phyloP scores from a whole-genome alignment of 495 filamentous ascomycete species.

The Neurospora tetraspora region DNA sequence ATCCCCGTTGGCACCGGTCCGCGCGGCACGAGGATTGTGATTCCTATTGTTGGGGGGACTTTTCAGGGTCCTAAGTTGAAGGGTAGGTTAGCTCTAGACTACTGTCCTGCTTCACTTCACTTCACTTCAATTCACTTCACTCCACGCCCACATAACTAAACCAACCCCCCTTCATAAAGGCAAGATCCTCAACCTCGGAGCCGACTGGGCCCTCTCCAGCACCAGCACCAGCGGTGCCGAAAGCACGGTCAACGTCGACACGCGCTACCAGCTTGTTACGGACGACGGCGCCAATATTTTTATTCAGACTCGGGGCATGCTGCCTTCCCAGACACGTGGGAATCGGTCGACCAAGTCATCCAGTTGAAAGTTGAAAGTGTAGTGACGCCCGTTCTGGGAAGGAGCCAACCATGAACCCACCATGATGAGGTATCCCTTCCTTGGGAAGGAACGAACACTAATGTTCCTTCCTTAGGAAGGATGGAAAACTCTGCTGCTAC shows the following conservation, averaged over 20 bases:
- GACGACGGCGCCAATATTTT: constrained; percentile 23
- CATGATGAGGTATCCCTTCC: no score
- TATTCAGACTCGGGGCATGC: constrained; percentile 6
- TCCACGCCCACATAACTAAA: background rate
- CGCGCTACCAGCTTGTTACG: constrained; percentile 20
- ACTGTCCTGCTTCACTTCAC: no score
- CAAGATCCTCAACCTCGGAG: constrained; percentile 20
- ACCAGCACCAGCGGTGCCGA: constrained; percentile 3
- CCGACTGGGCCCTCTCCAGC: constrained; percentile 21
- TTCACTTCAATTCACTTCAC: no score
- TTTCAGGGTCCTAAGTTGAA: constrained; percentile 13
- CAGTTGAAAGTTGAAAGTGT: no score
- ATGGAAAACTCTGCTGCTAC: no score
- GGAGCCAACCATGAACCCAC: no score
- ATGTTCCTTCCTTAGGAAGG: no score
- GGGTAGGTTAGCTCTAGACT: background rate
- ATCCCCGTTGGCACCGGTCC: constrained; percentile 12
- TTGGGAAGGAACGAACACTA: no score
- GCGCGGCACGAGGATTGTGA: constrained; percentile 11
- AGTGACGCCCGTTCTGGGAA: no score
- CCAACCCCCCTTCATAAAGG: constrained; percentile 1
- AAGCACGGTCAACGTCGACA: constrained; percentile 16
- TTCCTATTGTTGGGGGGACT: constrained; percentile 18
- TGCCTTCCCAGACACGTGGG: background rate
- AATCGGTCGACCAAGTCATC: background rate